phyloP scores from a whole-genome alignment of 2,329 filamentous ascomycete genomes.

The Aspergillus carbonarius region DNA sequence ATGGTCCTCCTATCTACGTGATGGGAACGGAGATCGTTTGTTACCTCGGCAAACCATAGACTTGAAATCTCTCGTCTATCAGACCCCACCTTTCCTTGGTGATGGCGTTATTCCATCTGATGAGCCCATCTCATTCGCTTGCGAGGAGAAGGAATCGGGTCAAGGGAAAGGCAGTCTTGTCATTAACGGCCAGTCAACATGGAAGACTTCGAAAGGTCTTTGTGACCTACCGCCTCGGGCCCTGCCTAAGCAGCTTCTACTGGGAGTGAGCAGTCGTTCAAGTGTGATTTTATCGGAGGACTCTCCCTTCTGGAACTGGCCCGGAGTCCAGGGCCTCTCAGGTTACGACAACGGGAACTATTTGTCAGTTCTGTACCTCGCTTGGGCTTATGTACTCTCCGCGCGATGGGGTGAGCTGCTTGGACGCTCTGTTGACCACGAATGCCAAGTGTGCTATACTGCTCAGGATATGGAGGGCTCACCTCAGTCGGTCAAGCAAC shows the following conservation, averaged over 20 bases:
- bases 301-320: conserved; percentile 19
- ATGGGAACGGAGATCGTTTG: conserved; percentile 4
- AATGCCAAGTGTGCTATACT: conserved; percentile 14
- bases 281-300: conserved; percentile 19
- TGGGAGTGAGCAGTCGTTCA: neutral
- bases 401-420: conserved; percentile 25
- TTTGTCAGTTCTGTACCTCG: conserved; percentile 20
- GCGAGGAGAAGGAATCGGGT: conserved; percentile 14
- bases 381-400: conserved; percentile 28
- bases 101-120: conserved; percentile 5
- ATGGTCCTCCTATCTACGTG: conserved; percentile 16
- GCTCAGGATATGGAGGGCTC: neutral
- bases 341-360: conserved; percentile 24
- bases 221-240: conserved; percentile 17
- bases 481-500: conserved; percentile 1
- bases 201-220: conserved; percentile 16
- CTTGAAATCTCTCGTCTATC: conserved; percentile 14
- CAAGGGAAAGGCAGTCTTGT: conserved; percentile 12
- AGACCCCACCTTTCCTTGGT: conserved; percentile 20
- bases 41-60: conserved; percentile 15
- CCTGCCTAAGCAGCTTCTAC: conserved; percentile 14
- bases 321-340: conserved; percentile 17
- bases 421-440: conserved; percentile 16
- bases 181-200: conserved; percentile 20
- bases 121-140: conserved; percentile 16